These are phyloP conservation scores for Ochetophila trinervis DNA, from an alignment of 306 rosid species.

Conservation along the genomic window DNA sequence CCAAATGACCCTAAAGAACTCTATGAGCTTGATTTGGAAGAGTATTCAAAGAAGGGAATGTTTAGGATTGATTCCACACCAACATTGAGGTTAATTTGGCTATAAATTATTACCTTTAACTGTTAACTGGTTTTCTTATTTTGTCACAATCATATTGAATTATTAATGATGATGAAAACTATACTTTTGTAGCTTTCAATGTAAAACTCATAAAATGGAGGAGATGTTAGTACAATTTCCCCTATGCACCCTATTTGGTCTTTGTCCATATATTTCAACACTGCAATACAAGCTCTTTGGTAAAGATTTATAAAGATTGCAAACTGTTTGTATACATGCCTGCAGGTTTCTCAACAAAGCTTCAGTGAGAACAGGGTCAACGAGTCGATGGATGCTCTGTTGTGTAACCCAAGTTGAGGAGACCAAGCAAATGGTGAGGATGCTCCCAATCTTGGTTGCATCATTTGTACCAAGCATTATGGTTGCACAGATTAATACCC, in stretches of 20 bases:
- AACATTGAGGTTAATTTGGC: slow-evolving; percentile 52
- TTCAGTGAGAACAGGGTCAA: slow-evolving; percentile 36
- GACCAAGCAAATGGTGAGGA: slow-evolving; percentile 67
- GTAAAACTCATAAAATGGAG: too few species aligned
- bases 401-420: slow-evolving; percentile 88
- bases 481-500: slow-evolving; percentile 73
- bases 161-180: too few species aligned
- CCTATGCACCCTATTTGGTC: too few species aligned
- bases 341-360: slow-evolving; percentile 46
- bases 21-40: slow-evolving; percentile 51
- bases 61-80: slow-evolving; percentile 68
- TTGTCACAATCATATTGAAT: too few species aligned
- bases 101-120: too few species aligned
- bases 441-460: slow-evolving; percentile 61
- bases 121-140: too few species aligned
- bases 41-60: slow-evolving; percentile 42
- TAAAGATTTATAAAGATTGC: background rate
- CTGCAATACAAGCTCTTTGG: too few species aligned
- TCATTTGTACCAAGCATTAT: slow-evolving; percentile 76
- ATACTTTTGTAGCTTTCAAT: too few species aligned
- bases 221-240: too few species aligned
- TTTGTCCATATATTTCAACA: too few species aligned
- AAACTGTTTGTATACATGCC: background rate
- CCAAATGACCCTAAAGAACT: slow-evolving; percentile 57
- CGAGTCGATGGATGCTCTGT: slow-evolving; percentile 42